Evolutionary conservation across 441 rosid genomes (phyloP), one percentile per base, ranked within the genome.

Genomic region (Erodium texanum): DNA sequence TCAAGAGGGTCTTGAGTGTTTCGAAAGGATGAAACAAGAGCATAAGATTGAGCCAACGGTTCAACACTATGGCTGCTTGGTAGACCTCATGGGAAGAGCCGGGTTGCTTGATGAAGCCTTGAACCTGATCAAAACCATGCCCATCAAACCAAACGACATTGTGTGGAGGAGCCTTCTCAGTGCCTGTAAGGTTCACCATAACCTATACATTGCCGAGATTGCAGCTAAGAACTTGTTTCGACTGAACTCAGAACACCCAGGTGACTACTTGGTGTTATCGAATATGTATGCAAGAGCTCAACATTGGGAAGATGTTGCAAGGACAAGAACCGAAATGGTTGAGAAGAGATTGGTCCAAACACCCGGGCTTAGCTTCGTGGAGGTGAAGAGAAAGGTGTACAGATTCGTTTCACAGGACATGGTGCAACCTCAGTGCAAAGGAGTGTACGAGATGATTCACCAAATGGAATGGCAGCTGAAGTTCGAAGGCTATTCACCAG

Each of bases 391-490:
- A 67, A 79, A 76, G 71, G 67, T 80, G 2, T 66, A 83, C 77
- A 86, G 73, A 74, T 88, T 92, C 32, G 88, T 86, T 61, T 84
- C 92, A n/a, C 86, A 82, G 68, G 91, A 89, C 68, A 74, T 69
- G 52, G 80, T 82, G 15, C 81, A 78, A 23, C 80, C 79, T 0
- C 71, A 75, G 45, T 74, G 81, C 34, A 58, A 78, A 29, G 83
- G 70, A 34, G 78, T 84, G 43, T 73, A 77, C 10, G 85, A 82
- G 74, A 88, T 86, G 90, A 79, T 88, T 71, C 79, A 86, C 72
- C 88, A 86, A 71, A 84, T 82, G 86, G 86, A 84, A 74, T 84
- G 88, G 86, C 89, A 83, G 76, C 67, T 83, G 75, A 85, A 77
- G 67, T 83, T 85, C 14, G 83, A 82, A 74, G 90, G 90, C 11